Evolutionary conservation across 106 monocot species (phyloP).

Genomic region (Allium cepa): DNA sequence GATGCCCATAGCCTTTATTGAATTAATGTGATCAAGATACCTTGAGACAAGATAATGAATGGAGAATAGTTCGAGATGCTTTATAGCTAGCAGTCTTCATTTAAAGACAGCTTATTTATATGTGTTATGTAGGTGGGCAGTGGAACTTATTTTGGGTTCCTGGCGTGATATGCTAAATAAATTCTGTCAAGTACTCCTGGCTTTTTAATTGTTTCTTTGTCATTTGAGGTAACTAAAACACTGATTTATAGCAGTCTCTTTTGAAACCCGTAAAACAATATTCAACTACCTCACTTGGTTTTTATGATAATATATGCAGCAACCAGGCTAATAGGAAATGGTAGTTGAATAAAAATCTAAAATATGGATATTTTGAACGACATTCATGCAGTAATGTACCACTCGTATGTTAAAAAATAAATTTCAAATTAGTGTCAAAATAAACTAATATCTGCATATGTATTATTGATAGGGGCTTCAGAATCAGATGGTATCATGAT

Average conservation of each 20-base stretch:
- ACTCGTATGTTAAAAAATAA: too few relatives aligned
- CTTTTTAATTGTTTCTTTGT: slow-evolving; percentile 6
- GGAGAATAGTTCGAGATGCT: background rate
- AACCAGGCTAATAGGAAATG: too few relatives aligned
- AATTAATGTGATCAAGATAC: background rate
- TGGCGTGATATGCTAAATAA: slow-evolving; percentile 4
- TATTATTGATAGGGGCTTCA: too few relatives aligned
- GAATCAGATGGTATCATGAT: too few relatives aligned
- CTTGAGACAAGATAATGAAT: background rate
- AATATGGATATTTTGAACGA: too few relatives aligned
- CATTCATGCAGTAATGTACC: too few relatives aligned
- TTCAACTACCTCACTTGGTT: background rate
- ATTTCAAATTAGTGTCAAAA: too few relatives aligned
- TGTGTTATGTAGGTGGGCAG: slow-evolving; percentile 10
- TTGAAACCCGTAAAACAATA: background rate
- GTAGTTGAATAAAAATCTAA: too few relatives aligned
- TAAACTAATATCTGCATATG: too few relatives aligned
- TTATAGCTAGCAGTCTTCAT: background rate
- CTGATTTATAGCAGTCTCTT: background rate
- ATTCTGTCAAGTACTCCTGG: slow-evolving; percentile 5
- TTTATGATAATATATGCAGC: background rate
- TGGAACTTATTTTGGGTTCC: slow-evolving; percentile 9
- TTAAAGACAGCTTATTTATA: slow-evolving; percentile 9
- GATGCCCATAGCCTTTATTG: background rate
- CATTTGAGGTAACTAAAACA: slow-evolving; percentile 8